Conservation (phyloP, 2,329 filamentous ascomycete species). For the Aspergillus ibericus region DNA sequence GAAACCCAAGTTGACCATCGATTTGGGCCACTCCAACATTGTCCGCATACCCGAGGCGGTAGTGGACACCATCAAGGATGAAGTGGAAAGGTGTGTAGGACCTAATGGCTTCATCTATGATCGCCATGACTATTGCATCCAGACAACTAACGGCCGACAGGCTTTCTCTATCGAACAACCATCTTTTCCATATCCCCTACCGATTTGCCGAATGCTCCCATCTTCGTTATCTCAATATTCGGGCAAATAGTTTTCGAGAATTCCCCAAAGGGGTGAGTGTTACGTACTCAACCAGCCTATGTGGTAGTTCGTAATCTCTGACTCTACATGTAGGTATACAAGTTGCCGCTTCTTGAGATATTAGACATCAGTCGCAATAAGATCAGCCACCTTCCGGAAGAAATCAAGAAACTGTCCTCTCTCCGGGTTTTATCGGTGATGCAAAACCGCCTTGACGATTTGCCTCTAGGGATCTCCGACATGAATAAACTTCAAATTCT, state of each 20-base stretch:
- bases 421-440: constrained; percentile 86
- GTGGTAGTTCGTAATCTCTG: constrained; percentile 7
- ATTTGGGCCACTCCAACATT: constrained; percentile 52
- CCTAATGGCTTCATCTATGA: neutral
- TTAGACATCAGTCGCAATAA: constrained; percentile 89
- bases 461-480: constrained; percentile 81
- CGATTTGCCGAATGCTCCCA: constrained; percentile 51
- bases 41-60: constrained; percentile 51
- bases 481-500: constrained; percentile 87
- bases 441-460: constrained; percentile 80
- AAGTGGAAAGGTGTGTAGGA: constrained; percentile 50
- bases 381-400: constrained; percentile 72
- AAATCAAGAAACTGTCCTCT: constrained; percentile 77
- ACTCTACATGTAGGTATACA: constrained; percentile 66
- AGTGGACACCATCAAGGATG: constrained; percentile 53
- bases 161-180: constrained; percentile 53
- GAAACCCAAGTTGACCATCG: constrained; percentile 52
- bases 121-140: neutral
- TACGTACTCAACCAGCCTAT: neutral
- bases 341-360: constrained; percentile 84
- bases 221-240: constrained; percentile 52
- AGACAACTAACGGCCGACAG: constrained; percentile 30
- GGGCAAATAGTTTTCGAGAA: constrained; percentile 54
- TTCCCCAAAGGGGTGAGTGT: constrained; percentile 63
- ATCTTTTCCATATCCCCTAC: constrained; percentile 50